Evolutionary conservation across 116 monocot species (phyloP).

Genomic region (Papilionanthe hybrid): DNA sequence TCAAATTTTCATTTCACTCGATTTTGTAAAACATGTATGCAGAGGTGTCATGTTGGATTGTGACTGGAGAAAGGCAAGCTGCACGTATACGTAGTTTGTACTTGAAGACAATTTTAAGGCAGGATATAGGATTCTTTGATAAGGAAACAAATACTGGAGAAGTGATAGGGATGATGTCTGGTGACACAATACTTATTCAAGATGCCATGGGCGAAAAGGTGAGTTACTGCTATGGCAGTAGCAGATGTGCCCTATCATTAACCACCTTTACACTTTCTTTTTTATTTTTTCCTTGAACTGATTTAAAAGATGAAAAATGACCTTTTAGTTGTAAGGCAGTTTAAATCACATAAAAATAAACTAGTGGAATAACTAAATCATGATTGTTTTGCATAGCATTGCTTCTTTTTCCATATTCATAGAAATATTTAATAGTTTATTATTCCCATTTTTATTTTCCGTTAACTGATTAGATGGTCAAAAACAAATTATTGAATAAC

Average conservation of each 20-base stretch:
- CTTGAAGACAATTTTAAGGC: conserved; percentile 19
- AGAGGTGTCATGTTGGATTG: conserved; percentile 19
- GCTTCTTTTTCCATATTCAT: too few species aligned
- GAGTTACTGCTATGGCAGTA: not conserved
- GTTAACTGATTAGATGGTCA: too few species aligned
- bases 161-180: conserved; percentile 21
- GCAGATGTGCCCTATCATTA: not conserved
- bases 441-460: too few species aligned
- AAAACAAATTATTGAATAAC: not conserved
- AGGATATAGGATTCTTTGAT: conserved; percentile 28
- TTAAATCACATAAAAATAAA: too few species aligned
- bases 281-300: too few species aligned
- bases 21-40: not conserved
- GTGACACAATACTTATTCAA: conserved; percentile 24
- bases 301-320: too few species aligned
- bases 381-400: too few species aligned
- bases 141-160: conserved; percentile 22
- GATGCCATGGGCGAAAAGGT: conserved; percentile 32
- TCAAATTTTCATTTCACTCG: too few species aligned
- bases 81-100: conserved; percentile 22
- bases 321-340: too few species aligned
- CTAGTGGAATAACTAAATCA: too few species aligned
- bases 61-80: conserved; percentile 24
- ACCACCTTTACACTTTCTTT: too few species aligned
- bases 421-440: too few species aligned